Evolutionary conservation across 176 grass and related monocot species (phyloP), one percentile per base, ranked within the genome.

Genomic region (Aegilops bicornis): DNA sequence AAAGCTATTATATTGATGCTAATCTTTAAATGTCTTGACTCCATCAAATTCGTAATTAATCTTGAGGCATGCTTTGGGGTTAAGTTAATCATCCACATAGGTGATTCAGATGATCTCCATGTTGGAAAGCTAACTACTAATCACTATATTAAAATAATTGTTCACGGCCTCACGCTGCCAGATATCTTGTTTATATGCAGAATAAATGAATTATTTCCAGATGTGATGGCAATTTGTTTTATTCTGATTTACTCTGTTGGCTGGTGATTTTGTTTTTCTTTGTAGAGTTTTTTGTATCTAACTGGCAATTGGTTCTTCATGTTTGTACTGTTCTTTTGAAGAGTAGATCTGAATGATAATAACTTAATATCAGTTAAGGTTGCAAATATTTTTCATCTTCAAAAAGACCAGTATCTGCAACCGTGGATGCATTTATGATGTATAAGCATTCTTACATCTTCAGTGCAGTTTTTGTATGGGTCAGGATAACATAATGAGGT

Each of bases 61-160:
- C 77, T 48, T 54, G 42, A 75, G 73, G 40, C 72, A 82, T 76
- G 80, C 24, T 39, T 71, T 42, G 36, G 29, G 43, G 13, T 56
- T 87, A 72, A 72, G 64, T 24, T 84, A 36, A 70, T 73, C 77
- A 39, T 45, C 50, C 63, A 68, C 25, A 50, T 61, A 78, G 69
- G 24, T 72, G 27, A 81, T 70, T 82, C 13, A 6, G 14, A 70
- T 70, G 14, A 69, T 69, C 7, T 70, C 43, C 20, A 33, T 24
- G 42, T 69, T 35, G 43, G 64, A 68, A 68, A 66, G 58, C 64
- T 69, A 52, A 68, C 10, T 29, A 30, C 64, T 82, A 70, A 70
- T 82, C 45, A 31, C 11, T 66, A n/a, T 69, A 67, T 22, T 74
- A 7, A n/a, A 23, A 23, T 48, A 24, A 74, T 16, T 82, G 27